These are phyloP conservation scores for Hypoxylon perforatum DNA, from an alignment of 495 filamentous ascomycete species.

Conservation along the genomic window DNA sequence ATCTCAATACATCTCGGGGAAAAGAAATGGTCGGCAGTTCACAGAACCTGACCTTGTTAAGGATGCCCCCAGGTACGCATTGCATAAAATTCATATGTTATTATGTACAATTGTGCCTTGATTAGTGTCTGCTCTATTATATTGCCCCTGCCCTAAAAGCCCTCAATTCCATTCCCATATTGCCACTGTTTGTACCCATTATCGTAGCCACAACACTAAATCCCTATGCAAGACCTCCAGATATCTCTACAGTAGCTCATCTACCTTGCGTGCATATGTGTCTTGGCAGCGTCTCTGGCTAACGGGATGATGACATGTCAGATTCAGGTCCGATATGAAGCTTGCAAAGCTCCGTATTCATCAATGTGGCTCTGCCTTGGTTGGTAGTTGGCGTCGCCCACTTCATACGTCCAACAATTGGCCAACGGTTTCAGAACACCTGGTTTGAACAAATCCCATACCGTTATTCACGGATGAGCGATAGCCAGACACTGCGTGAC, in stretches of 20 bases:
- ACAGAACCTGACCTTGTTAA: not conserved
- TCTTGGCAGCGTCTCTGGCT: slow-evolving; percentile 40
- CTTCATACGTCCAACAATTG: slow-evolving; percentile 38
- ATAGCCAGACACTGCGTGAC: slow-evolving; percentile 41
- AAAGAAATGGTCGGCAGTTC: slow-evolving; percentile 30
- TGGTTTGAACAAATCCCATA: slow-evolving; percentile 38
- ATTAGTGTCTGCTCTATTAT: slow-evolving; percentile 1
- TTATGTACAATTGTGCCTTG: slow-evolving; percentile 12
- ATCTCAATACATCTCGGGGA: slow-evolving; percentile 12
- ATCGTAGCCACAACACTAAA: slow-evolving; percentile 8
- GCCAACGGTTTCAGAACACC: slow-evolving; percentile 41
- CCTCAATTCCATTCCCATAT: slow-evolving; percentile 10
- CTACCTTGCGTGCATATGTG: slow-evolving; percentile 14
- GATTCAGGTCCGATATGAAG: slow-evolving; percentile 36
- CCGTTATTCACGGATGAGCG: slow-evolving; percentile 25
- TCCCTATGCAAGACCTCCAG: not conserved
- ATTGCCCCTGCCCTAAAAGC: slow-evolving; percentile 12
- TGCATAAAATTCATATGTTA: slow-evolving; percentile 22
- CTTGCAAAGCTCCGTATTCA: slow-evolving; percentile 28
- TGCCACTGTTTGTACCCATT: not conserved
- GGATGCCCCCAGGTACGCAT: slow-evolving; percentile 6
- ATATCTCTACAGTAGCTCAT: slow-evolving; percentile 20
- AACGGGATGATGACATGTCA: slow-evolving; percentile 45
- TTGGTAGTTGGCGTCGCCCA: slow-evolving; percentile 37
- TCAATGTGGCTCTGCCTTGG: slow-evolving; percentile 30